Percentiles rank a stretch among this genome's conserved stretches.
Evolutionary conservation across 805 yeast species (phyloP).

Genomic region (Naumovozyma castellii): DNA sequence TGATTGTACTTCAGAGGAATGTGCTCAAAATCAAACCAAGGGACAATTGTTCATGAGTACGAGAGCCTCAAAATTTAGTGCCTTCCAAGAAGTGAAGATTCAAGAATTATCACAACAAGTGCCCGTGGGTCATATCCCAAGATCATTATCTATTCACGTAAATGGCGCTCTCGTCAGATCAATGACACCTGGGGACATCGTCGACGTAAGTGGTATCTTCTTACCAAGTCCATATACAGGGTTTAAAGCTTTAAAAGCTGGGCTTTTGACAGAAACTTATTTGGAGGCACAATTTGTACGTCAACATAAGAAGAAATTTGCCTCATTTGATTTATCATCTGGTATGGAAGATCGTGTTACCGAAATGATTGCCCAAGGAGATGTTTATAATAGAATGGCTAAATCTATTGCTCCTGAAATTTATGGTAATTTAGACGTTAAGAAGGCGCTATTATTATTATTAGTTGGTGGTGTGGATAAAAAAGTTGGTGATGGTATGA

Average conservation of each 20-base stretch:
- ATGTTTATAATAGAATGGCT: slow-evolving; percentile 71
- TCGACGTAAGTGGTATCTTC: slow-evolving; percentile 85
- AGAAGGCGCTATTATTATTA: slow-evolving; percentile 75
- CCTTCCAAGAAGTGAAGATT: slow-evolving; percentile 90
- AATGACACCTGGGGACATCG: slow-evolving; percentile 88
- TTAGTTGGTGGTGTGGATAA: slow-evolving; percentile 94
- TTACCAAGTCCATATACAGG: slow-evolving; percentile 96
- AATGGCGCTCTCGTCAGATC: slow-evolving; percentile 84
- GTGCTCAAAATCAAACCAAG: slow-evolving; percentile 66
- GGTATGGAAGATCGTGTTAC: slow-evolving; percentile 49
- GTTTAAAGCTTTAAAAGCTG: slow-evolving; percentile 84
- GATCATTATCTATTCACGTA: slow-evolving; percentile 76
- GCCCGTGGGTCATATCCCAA: slow-evolving; percentile 96
- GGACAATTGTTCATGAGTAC: slow-evolving; percentile 90
- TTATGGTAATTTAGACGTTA: slow-evolving; percentile 87
- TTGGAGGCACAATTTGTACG: slow-evolving; percentile 76
- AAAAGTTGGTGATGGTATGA: slow-evolving; percentile 91
- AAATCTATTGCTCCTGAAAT: slow-evolving; percentile 95
- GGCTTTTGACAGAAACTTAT: slow-evolving; percentile 87
- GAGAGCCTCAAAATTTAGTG: slow-evolving; percentile 88
- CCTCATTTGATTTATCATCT: slow-evolving; percentile 46
- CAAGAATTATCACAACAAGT: slow-evolving; percentile 95
- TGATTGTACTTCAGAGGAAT: slow-evolving; percentile 78
- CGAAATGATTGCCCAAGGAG: slow-evolving; percentile 49
- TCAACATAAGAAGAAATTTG: slow-evolving; percentile 86